These are phyloP conservation scores for Lonicera japonica DNA, from an alignment of 129 eudicot genomes.

Conservation along the genomic window DNA sequence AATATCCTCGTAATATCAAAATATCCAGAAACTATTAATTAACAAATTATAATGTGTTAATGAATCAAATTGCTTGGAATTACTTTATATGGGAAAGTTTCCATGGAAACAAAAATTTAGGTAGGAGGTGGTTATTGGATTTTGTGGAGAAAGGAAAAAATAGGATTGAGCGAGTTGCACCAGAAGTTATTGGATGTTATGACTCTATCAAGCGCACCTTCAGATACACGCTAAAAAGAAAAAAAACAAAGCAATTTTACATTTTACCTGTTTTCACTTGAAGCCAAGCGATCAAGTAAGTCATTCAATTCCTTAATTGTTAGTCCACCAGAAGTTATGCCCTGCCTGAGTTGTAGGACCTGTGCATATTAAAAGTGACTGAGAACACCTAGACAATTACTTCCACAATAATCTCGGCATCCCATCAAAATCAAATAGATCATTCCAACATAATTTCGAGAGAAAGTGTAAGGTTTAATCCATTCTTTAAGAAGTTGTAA, in stretches of 20 bases:
- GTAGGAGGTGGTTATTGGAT: too few relatives aligned
- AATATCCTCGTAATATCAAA: too few relatives aligned
- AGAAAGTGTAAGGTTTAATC: too few relatives aligned
- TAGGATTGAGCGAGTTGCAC: too few relatives aligned
- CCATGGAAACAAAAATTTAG: too few relatives aligned
- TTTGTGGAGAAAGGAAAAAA: too few relatives aligned
- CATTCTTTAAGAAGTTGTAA: background rate
- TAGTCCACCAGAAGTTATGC: conserved; percentile 65
- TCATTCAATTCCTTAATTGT: conserved; percentile 73
- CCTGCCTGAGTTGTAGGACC: conserved; percentile 83
- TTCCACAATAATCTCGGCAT: conserved; percentile 4
- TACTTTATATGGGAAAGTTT: too few relatives aligned
- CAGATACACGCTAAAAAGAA: background rate
- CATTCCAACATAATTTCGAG: background rate
- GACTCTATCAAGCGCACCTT: background rate
- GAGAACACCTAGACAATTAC: background rate
- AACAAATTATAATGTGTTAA: too few relatives aligned
- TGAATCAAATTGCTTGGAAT: too few relatives aligned
- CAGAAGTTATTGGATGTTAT: too few relatives aligned
- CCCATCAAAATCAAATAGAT: background rate
- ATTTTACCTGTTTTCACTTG: conserved; percentile 83
- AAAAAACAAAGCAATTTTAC: conserved; percentile 7
- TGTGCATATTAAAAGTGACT: conserved; percentile 18
- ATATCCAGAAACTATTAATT: too few relatives aligned
- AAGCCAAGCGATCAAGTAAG: conserved; percentile 79